phyloP scores from a whole-genome alignment of 495 filamentous ascomycete genomes.

The Jackrogersella multiformis region DNA sequence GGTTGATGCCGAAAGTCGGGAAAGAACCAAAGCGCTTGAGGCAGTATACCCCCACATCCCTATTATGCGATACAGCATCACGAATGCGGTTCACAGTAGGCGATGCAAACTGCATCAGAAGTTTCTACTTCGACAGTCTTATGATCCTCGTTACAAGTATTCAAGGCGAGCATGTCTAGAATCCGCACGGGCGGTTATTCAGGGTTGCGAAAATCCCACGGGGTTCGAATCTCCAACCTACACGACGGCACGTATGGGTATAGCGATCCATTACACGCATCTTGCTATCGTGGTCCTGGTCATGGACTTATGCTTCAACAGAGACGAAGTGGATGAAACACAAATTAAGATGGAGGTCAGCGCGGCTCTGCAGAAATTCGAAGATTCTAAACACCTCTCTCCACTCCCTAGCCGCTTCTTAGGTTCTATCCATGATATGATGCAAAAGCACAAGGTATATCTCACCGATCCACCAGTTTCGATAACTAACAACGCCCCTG shows the following conservation, averaged over 20 bases:
- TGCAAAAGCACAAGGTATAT: slow-evolving; percentile 39
- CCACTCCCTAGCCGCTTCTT: slow-evolving; percentile 23
- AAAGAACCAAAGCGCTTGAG: slow-evolving; percentile 49
- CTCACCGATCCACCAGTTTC: slow-evolving; percentile 14
- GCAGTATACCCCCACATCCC: slow-evolving; percentile 50
- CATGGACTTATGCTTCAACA: slow-evolving; percentile 45
- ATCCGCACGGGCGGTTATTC: slow-evolving; percentile 58
- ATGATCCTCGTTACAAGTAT: slow-evolving; percentile 55
- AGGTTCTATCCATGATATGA: slow-evolving; percentile 31
- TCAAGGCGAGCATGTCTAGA: slow-evolving; percentile 56
- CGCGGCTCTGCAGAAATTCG: slow-evolving; percentile 32
- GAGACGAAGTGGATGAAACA: slow-evolving; percentile 13
- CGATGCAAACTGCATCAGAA: slow-evolving; percentile 57
- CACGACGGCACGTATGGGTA: slow-evolving; percentile 34
- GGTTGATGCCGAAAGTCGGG: slow-evolving; percentile 48
- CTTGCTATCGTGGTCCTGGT: slow-evolving; percentile 46
- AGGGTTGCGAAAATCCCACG: slow-evolving; percentile 50
- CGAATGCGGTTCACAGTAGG: slow-evolving; percentile 55
- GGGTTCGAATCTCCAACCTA: slow-evolving; percentile 21
- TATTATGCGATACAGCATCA: slow-evolving; percentile 53
- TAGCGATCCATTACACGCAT: slow-evolving; percentile 42
- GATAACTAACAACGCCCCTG: not conserved
- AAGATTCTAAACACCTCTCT: slow-evolving; percentile 28
- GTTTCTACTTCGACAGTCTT: slow-evolving; percentile 40
- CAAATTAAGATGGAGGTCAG: slow-evolving; percentile 39